Evolutionary conservation across 805 yeast genomes (phyloP), one percentile per base, ranked within the genome.

Genomic region (Millerozyma acaciae): DNA sequence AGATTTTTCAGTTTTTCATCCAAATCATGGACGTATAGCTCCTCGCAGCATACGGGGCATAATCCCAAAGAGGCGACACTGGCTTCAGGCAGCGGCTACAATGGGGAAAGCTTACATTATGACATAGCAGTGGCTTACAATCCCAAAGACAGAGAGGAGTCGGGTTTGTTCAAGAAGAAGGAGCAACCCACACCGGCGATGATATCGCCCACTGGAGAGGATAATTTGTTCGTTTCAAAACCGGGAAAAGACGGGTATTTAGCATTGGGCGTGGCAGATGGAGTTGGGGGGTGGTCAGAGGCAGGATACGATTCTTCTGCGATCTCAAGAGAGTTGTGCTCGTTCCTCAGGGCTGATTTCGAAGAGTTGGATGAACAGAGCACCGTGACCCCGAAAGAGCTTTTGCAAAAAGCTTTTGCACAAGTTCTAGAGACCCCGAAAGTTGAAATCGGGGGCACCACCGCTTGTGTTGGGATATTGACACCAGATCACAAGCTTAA

Each of bases 211-310:
- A 71, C 86, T 2, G 94, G 94, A 4, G 94, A 84, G 50, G 94
- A 84, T 50, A 84, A 80, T 50, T 78, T 69, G 46, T 76, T 84
- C 37, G 65, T 79, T 17, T 68, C 76, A 6, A 57, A 57, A 15
- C 60, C 60, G 18, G 55, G 50, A 13, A 17, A 15, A 1, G 60
- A 62, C 31, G 67, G 70, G 3, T 59, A 57, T 18, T 41, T 80
- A 0, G 75, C 82, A 4, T 69, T 79, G n/a, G 94, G 90, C 15
- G 93, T 84, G 3, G 83, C 96, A 5, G 98, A 90, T 60, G 98
- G 98, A 9, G 97, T 93, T 4, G 97, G 97, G 10, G 97, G 97
- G 3, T 90, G 97, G 97, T 75, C 84, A 1, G 93, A 85, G 40
- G 80, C 84, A 29, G 97, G 97, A 0, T 83, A 78, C 48, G 96